A percentile compares a stretch with the other conserved stretches of the same genome.
phyloP scores from a whole-genome alignment of 2,329 filamentous ascomycete species.

The Colletotrichum sp. region DNA sequence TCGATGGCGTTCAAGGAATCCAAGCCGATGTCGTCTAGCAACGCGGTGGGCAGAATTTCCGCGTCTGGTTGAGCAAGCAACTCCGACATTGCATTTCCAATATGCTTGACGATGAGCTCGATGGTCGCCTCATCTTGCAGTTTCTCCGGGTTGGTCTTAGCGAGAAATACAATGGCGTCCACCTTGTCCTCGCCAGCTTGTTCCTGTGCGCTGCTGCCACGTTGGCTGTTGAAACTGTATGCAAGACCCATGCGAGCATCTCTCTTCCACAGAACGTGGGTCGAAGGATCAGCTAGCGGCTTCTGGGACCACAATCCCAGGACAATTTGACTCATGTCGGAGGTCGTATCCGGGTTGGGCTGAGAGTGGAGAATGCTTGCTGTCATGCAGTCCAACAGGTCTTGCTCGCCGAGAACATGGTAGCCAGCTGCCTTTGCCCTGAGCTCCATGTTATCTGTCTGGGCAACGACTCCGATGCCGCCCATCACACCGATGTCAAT shows the following conservation, averaged over 20 bases:
- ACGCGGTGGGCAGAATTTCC: background rate
- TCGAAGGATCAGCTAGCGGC: background rate
- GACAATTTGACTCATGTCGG: background rate
- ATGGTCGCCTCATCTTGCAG: background rate
- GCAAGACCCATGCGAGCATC: background rate
- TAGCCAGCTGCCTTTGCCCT: background rate
- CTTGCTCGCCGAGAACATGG: background rate
- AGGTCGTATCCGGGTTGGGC: background rate
- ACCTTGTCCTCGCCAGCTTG: background rate
- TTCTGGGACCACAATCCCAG: background rate
- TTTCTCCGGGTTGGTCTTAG: background rate
- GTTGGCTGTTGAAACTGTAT: background rate
- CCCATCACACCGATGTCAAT: background rate
- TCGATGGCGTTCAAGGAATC: background rate
- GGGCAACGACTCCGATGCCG: background rate
- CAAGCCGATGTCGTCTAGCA: background rate
- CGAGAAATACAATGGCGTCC: background rate
- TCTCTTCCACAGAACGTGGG: background rate
- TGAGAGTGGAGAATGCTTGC: background rate
- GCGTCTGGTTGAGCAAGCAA: background rate
- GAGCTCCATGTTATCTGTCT: conserved; percentile 8
- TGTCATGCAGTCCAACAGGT: background rate
- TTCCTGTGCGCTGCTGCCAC: background rate
- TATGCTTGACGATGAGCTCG: background rate
- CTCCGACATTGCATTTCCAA: background rate